Conservation (phyloP, 495 filamentous ascomycete genomes). For the Cladorrhinum samala region DNA sequence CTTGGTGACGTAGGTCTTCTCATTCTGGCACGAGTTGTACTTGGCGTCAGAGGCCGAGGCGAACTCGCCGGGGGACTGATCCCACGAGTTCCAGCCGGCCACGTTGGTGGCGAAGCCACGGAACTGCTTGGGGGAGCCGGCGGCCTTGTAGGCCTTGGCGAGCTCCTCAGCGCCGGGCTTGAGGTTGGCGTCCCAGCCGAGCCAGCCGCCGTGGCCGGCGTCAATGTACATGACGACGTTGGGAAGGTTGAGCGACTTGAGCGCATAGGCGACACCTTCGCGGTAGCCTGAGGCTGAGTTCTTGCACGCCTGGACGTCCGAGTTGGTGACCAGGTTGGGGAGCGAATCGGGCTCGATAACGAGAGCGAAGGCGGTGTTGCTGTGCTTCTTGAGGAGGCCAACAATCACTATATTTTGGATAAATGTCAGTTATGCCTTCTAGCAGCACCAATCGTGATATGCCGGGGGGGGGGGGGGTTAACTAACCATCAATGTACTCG, state of each 20-base stretch:
- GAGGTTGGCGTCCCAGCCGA: constrained; percentile 77
- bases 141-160: constrained; percentile 59
- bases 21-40: constrained; percentile 58
- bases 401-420: constrained; percentile 47
- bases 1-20: constrained; percentile 64
- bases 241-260: constrained; percentile 62
- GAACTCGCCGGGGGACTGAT: constrained; percentile 59
- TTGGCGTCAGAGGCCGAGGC: constrained; percentile 50
- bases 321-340: constrained; percentile 76
- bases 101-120: constrained; percentile 75
- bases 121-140: constrained; percentile 57
- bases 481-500: constrained; percentile 60
- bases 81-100: constrained; percentile 68
- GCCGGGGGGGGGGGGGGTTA: constrained; percentile 1
- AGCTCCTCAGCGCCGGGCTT: constrained; percentile 63
- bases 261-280: constrained; percentile 64
- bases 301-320: constrained; percentile 55
- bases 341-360: constrained; percentile 72
- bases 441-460: too few relatives aligned
- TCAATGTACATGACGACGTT: constrained; percentile 84
- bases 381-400: constrained; percentile 46
- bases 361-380: constrained; percentile 48
- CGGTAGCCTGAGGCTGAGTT: constrained; percentile 58
- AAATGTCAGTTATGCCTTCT: too few relatives aligned
- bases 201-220: constrained; percentile 75